These are phyloP conservation scores for Cryptococcus sp. DNA, from an alignment of 1,284 basidiomycete genomes.

Conservation along the genomic window DNA sequence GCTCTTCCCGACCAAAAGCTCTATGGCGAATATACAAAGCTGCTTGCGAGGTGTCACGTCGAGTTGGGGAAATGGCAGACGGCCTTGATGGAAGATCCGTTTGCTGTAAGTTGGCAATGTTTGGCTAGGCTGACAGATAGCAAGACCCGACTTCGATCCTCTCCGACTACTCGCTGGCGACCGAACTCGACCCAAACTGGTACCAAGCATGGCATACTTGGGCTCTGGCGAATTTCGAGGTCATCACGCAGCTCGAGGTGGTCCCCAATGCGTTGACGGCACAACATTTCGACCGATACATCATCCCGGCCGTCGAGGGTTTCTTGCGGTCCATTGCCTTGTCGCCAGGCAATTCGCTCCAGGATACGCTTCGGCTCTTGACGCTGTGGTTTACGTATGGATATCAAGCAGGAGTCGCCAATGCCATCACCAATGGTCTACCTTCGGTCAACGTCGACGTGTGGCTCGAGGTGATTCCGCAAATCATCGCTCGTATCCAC, in stretches of 20 bases:
- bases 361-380: constrained; percentile 88
- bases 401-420: constrained; percentile 80
- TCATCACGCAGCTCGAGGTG: constrained; percentile 75
- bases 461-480: constrained; percentile 98
- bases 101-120: constrained; percentile 52
- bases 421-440: constrained; percentile 85
- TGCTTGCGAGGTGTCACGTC: constrained; percentile 95
- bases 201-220: constrained; percentile 99
- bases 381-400: constrained; percentile 99
- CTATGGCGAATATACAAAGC: constrained; percentile 69
- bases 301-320: constrained; percentile 93
- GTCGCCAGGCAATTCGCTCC: constrained; percentile 83
- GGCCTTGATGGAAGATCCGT: constrained; percentile 67
- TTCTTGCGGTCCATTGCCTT: constrained; percentile 95
- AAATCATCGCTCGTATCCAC: constrained; percentile 98
- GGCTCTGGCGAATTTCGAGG: constrained; percentile 95
- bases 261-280: constrained; percentile 64
- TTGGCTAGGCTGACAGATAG: constrained; percentile 44
- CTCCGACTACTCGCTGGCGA: constrained; percentile 78
- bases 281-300: constrained; percentile 71
- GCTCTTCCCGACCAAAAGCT: constrained; percentile 55
- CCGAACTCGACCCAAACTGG: constrained; percentile 88
- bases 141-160: constrained; percentile 74
- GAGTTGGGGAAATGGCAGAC: constrained; percentile 96
- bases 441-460: constrained; percentile 90